These are phyloP conservation scores for Boletus austroedulis DNA, from an alignment of 1,284 basidiomycete species.

Conservation along the genomic window DNA sequence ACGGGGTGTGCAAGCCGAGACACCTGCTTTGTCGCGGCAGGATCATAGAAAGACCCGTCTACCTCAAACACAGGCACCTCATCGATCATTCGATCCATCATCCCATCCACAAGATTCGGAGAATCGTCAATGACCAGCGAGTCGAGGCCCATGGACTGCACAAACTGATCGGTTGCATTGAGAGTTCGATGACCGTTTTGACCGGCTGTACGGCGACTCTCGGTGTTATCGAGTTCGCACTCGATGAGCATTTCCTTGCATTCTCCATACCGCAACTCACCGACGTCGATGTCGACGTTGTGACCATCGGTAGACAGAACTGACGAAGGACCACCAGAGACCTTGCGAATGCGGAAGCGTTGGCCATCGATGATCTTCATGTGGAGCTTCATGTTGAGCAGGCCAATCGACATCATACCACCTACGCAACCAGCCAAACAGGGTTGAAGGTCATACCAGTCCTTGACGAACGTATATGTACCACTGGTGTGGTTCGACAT, in stretches of 20 bases:
- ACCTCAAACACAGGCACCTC: conserved; percentile 91
- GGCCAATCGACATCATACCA: conserved; percentile 89
- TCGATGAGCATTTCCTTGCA: conserved; percentile 93
- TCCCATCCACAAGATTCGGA: conserved; percentile 71
- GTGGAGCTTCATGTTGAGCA: conserved; percentile 88
- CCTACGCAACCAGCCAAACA: conserved; percentile 90
- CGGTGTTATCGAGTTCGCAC: conserved; percentile 82
- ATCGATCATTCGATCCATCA: conserved; percentile 90
- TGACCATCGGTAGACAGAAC: conserved; percentile 86
- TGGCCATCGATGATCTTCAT: conserved; percentile 82
- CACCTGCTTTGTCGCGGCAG: conserved; percentile 74
- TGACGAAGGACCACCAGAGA: conserved; percentile 79
- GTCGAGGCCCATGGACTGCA: conserved; percentile 77
- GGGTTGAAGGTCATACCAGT: conserved; percentile 91
- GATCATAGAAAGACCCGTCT: conserved; percentile 90
- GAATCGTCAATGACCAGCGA: conserved; percentile 67
- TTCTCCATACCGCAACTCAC: conserved; percentile 89
- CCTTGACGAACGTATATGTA: conserved; percentile 96
- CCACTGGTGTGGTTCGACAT: conserved; percentile 97
- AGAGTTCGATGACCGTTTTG: conserved; percentile 40
- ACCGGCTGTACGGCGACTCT: conserved; percentile 41
- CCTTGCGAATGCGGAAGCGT: conserved; percentile 87
- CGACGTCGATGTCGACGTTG: conserved; percentile 93
- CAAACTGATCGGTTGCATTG: conserved; percentile 78
- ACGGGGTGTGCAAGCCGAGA: conserved; percentile 85